Base-by-base conservation (phyloP, 1,284 basidiomycete species). In the Moesziomyces globuligerus region DNA sequence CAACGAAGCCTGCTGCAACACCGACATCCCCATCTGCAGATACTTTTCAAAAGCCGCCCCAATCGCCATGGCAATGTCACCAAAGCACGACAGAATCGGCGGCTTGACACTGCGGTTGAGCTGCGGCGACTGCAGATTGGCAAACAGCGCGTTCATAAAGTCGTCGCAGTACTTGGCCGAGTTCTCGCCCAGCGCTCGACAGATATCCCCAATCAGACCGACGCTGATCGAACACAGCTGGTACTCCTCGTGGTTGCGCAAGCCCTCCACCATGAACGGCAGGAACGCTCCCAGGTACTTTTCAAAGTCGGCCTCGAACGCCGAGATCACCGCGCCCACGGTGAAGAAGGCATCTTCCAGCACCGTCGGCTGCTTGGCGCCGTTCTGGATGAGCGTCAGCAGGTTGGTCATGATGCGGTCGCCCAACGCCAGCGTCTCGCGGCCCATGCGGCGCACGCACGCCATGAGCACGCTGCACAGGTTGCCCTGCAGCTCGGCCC, bases 401-500 rank as follows among this genome's bases (percentile, higher is more conserved):
- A 95, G 83, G 56, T 93, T 87, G 28, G 92, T 95, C 95, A 98
- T 98, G 82, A 98, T 91, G 25, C 93, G 89, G 83, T 98, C 93
- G 36, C 93, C 91, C 72, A 96, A 85, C 5, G 94, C 93, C 74
- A 90, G 89, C 67, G 98, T 92, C 56, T 93, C 90, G 5, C 87
- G 86, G 52, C 88, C 89, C 44, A 97, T 86, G 84, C 94, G 91
- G n/a, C 79, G 72, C 17, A 81, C 74, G 23, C 69, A 62, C 8
- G 80, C 76, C 67, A 76, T 79, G 7, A 78, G 48, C 17, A 81
- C 79, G 44, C 90, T 90, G 84, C 94, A 97, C 78, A 98, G 88
- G 84, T 95, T 96, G 84, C 92, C 91, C 83, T 98, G 94, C 39
- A 99, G 86, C 83, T 99, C 95, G 81, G 94, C 95, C 93, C 95